phyloP scores from a whole-genome alignment of 805 yeast species.

The Spathaspora passalidarum region DNA sequence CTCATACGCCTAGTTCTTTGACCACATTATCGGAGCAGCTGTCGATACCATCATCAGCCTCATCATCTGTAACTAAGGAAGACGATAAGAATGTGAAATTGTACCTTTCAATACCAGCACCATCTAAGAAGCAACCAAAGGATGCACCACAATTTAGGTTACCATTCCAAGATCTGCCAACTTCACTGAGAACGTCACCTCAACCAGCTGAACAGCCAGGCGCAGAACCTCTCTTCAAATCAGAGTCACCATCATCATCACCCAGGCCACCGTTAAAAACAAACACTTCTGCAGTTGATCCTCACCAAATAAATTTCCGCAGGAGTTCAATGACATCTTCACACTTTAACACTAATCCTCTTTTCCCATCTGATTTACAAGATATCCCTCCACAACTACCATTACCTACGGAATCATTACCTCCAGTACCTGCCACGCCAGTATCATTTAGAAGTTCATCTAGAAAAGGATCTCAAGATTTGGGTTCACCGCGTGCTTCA shows the following conservation, averaged over 20 bases:
- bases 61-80: background rate
- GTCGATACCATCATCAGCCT: background rate
- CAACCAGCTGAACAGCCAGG: slow-evolving; percentile 1
- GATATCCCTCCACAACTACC: slow-evolving; percentile 58
- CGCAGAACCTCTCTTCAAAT: background rate
- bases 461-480: slow-evolving; percentile 34
- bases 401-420: slow-evolving; percentile 53
- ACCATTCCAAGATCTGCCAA: slow-evolving; percentile 58
- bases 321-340: slow-evolving; percentile 21
- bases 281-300: slow-evolving; percentile 20
- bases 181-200: slow-evolving; percentile 9
- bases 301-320: slow-evolving; percentile 15
- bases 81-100: slow-evolving; percentile 11
- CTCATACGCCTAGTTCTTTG: background rate
- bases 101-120: slow-evolving; percentile 21
- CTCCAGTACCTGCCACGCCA: slow-evolving; percentile 38
- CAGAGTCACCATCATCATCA: background rate
- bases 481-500: slow-evolving; percentile 39
- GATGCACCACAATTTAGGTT: slow-evolving; percentile 59
- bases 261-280: slow-evolving; percentile 5
- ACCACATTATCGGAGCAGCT: background rate
- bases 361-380: slow-evolving; percentile 27
- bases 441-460: slow-evolving; percentile 32
- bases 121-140: slow-evolving; percentile 12
- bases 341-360: slow-evolving; percentile 20